A percentile compares a stretch with the other conserved stretches of the same genome.
phyloP scores from a whole-genome alignment of 306 rosid species.

The Casuarina cunninghamiana region DNA sequence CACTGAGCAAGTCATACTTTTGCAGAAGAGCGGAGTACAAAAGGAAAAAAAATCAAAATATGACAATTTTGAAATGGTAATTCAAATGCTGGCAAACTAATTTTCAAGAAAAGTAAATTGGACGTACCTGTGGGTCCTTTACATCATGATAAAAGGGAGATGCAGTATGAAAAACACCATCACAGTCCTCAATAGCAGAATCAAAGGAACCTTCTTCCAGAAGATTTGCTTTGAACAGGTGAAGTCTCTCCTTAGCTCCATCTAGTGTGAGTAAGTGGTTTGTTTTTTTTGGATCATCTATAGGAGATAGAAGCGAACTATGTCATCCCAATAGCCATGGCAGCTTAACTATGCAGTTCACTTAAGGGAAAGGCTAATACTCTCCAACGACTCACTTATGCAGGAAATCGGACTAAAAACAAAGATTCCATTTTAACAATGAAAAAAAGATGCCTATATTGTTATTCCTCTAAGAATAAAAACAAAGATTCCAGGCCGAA shows the following conservation, averaged over 20 bases:
- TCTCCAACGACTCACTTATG: not conserved
- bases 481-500: not conserved
- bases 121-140: slow-evolving; percentile 40
- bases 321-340: not conserved
- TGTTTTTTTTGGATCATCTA: slow-evolving; percentile 37
- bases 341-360: not conserved
- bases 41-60: not conserved
- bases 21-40: not conserved
- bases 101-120: not conserved
- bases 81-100: not conserved
- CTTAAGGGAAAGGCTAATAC: not conserved
- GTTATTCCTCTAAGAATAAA: not conserved
- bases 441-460: not conserved
- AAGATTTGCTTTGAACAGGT: slow-evolving; percentile 40
- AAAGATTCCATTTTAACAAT: not conserved
- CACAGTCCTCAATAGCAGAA: slow-evolving; percentile 39
- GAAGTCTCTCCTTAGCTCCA: slow-evolving; percentile 47
- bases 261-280: slow-evolving; percentile 35
- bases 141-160: slow-evolving; percentile 35
- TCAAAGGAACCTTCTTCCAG: slow-evolving; percentile 45
- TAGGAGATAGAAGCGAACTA: not conserved
- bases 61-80: not conserved
- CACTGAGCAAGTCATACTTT: not conserved
- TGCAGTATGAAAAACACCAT: slow-evolving; percentile 43
- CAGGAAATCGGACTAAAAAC: not conserved